Base-by-base conservation (phyloP, 441 rosid species). In the Mallotus repandus region DNA sequence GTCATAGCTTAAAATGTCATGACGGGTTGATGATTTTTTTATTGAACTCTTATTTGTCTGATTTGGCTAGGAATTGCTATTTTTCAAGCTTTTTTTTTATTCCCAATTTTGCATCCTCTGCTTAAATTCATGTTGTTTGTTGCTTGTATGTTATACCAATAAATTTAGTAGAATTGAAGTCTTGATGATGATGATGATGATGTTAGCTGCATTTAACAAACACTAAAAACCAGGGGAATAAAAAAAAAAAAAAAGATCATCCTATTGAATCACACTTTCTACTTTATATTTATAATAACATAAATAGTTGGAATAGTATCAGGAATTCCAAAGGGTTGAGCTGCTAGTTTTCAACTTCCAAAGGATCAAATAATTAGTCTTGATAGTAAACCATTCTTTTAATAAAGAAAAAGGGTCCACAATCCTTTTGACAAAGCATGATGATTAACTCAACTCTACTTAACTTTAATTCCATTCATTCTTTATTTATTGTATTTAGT, bases 391-490 rank as follows among this genome's bases (percentile, higher is more conserved):
- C 19, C 60, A 12, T 38, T 63, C 7, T 53, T 52, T 19, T 41
- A 50, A 62, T 63, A 52, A 63, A 72, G 68, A 38, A 49, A 21
- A 21, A 15, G 60, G 74, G 49, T 2, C 46, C 25, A n/a, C 48
- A 29, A 70, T 48, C 25, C 66, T 35, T 63, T 50, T 71, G 5
- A 49, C 55, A 41, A 54, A 68, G 48, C 4, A 43, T 32, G 32
- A 35, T 18, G 3, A n/a, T 41, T 3, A 69, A 41, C 52, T 49
- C 29, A 25, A 25, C 29, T 25, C 29, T 0, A 25, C 29, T 25
- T 25, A 25, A 25, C 29, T 25, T 25, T 25, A 25, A 25, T 25
- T 25, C 29, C 29, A 25, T 25, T 25, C 29, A 25, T 25, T 25
- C 29, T 25, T 25, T 25, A 25, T 1, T 25, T 25, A 1, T 25